Evolutionary conservation across 495 filamentous ascomycete genomes (phyloP), one percentile per base, ranked within the genome.

Genomic region (Aspergillus ostianus): DNA sequence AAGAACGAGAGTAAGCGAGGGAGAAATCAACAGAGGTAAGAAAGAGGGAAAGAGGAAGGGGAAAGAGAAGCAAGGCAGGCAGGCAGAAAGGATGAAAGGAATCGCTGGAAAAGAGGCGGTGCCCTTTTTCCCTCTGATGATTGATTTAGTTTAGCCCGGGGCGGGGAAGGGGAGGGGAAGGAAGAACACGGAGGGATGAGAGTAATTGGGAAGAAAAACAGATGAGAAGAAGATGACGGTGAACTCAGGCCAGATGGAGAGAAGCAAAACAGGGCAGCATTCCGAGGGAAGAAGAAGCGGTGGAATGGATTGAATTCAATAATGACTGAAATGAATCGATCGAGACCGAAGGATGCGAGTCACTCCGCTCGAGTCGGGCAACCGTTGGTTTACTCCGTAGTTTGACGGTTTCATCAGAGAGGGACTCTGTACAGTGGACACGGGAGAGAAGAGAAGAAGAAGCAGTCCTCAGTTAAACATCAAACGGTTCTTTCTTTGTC

Each of bases 1-100:
- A 56, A 46, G 47, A 58, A 51, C 58, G 53, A 54, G 19, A 57
- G 44, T 47, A 55, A 59, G 30, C 46, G 50, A 61, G 45, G 56
- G 44, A 52, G 30, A 55, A 41, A 62, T 48, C 41, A 57, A 58
- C 60, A 57, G 63, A 53, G 62, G 56, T 51, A 58, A 50, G 30
- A 47, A 17, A 23, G 53, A 36, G 29, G 44, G 54, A 53, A 13
- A 49, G 23, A 55, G 53, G 30, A 56, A 51, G 30, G 7, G 30
- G 30, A 32, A 32, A 7, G 30, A 32, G 30, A 32, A 32, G 30
- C 10, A 6, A 32, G 30, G 3, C 3, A 32, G 7, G 30, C 30
- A 32, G 30, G 32, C 23, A 49, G 46, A 29, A 47, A 54, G 53
- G 55, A 45, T 49, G 53, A 56, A 50, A 47, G 47, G 53, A 57